Evolutionary conservation across 2,329 filamentous ascomycete species (phyloP).

Genomic region (Penicillium crustosum): DNA sequence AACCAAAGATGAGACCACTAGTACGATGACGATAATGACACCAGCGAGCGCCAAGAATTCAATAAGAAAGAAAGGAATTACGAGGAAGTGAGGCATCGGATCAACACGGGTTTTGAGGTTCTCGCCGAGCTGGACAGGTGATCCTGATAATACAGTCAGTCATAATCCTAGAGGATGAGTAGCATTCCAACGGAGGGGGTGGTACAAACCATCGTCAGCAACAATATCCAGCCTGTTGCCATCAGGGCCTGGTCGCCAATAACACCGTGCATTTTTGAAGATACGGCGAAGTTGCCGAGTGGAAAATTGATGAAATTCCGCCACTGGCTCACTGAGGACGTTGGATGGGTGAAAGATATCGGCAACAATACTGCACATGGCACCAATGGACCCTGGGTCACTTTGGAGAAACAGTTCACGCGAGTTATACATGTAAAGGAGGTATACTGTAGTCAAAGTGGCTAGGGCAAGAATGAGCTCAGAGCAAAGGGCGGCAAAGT

Average conservation of each 20-base stretch:
- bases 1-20: slow-evolving; percentile 30
- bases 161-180: not conserved
- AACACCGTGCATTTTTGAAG: slow-evolving; percentile 29
- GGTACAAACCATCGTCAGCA: slow-evolving; percentile 28
- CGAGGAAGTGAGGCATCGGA: slow-evolving; percentile 35
- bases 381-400: slow-evolving; percentile 36
- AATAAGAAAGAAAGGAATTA: slow-evolving; percentile 36
- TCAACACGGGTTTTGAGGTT: slow-evolving; percentile 28
- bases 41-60: slow-evolving; percentile 35
- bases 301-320: slow-evolving; percentile 36
- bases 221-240: slow-evolving; percentile 34
- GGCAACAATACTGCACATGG: slow-evolving; percentile 37
- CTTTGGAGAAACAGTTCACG: slow-evolving; percentile 34
- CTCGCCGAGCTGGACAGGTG: slow-evolving; percentile 27
- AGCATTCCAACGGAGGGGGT: not conserved
- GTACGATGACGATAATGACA: slow-evolving; percentile 33
- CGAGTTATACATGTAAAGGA: slow-evolving; percentile 31
- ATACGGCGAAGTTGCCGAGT: slow-evolving; percentile 34
- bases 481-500: slow-evolving; percentile 30
- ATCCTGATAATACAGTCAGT: slow-evolving; percentile 16
- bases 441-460: slow-evolving; percentile 23
- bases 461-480: slow-evolving; percentile 32
- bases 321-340: slow-evolving; percentile 27
- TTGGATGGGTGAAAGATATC: slow-evolving; percentile 33
- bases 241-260: slow-evolving; percentile 30